Evolutionary conservation across 495 filamentous ascomycete species (phyloP).

Genomic region (Penicillium lagena): DNA sequence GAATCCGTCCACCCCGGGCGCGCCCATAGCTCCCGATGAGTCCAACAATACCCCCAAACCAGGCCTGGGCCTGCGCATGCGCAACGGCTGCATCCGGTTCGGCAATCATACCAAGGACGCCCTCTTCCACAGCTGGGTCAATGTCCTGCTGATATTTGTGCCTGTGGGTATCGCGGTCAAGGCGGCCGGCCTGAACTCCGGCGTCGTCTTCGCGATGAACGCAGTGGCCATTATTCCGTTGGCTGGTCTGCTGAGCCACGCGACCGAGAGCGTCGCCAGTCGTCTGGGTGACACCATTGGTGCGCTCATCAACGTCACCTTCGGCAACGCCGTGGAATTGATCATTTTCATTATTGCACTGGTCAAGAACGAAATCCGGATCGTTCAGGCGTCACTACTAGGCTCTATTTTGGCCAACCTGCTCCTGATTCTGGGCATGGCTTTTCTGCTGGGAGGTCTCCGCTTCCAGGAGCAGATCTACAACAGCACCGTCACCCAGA

Average conservation of each 20-base stretch:
- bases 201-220: conserved; percentile 70
- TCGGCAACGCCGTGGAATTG: conserved; percentile 84
- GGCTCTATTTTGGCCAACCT: conserved; percentile 86
- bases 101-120: conserved; percentile 31
- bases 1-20: conserved; percentile 17
- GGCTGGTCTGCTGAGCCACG: conserved; percentile 70
- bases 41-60: conserved; percentile 18
- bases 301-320: conserved; percentile 79
- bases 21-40: conserved; percentile 13
- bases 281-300: conserved; percentile 75
- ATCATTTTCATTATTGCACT: conserved; percentile 62
- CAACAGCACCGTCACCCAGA: conserved; percentile 90
- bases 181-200: conserved; percentile 40
- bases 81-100: conserved; percentile 30
- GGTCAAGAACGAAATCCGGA: conserved; percentile 67
- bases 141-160: conserved; percentile 72
- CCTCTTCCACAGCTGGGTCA: conserved; percentile 61
- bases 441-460: conserved; percentile 78
- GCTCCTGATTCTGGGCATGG: conserved; percentile 85
- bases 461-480: conserved; percentile 91
- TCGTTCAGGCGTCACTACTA: conserved; percentile 82
- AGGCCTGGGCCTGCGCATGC: conserved; percentile 23
- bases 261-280: conserved; percentile 74
- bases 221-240: conserved; percentile 78
- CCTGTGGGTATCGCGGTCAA: conserved; percentile 68